These are phyloP conservation scores for Malus orientalis DNA, from an alignment of 306 rosid genomes.

Conservation along the genomic window DNA sequence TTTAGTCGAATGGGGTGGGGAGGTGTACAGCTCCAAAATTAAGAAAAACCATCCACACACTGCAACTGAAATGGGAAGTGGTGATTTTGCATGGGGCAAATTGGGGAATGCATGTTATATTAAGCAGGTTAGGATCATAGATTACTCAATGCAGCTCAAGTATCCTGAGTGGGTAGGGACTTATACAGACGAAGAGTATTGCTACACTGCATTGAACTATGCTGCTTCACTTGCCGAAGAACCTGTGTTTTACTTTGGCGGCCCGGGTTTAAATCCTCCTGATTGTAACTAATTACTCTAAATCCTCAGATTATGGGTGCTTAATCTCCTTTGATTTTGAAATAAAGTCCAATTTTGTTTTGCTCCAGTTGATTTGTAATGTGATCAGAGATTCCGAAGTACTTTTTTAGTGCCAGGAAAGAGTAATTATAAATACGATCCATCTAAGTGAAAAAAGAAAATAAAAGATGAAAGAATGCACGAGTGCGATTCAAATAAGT, in stretches of 20 bases:
- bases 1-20: slow-evolving; percentile 66
- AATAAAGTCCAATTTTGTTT: not conserved
- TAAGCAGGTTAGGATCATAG: slow-evolving; percentile 26
- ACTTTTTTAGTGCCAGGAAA: too few species aligned
- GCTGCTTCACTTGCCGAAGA: not conserved
- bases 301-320: not conserved
- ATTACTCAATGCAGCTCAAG: slow-evolving; percentile 34
- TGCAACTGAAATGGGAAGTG: slow-evolving; percentile 60
- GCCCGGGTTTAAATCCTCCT: slow-evolving; percentile 35
- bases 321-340: not conserved
- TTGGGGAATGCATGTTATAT: slow-evolving; percentile 29
- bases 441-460: too few species aligned
- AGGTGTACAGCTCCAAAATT: slow-evolving; percentile 38
- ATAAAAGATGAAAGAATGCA: too few species aligned
- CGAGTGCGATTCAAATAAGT: too few species aligned
- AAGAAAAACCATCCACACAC: slow-evolving; percentile 48
- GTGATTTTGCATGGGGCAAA: slow-evolving; percentile 14
- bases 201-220: slow-evolving; percentile 9
- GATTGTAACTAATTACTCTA: slow-evolving; percentile 24
- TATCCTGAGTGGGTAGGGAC: slow-evolving; percentile 24
- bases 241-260: slow-evolving; percentile 53
- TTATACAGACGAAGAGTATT: not conserved
- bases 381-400: too few species aligned
- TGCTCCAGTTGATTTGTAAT: too few species aligned
- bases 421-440: too few species aligned